A percentile compares a stretch with the other conserved stretches of the same genome.
Evolutionary conservation across 176 grass and related monocot genomes (phyloP).

Genomic region (Hyparrhenia diplandra): DNA sequence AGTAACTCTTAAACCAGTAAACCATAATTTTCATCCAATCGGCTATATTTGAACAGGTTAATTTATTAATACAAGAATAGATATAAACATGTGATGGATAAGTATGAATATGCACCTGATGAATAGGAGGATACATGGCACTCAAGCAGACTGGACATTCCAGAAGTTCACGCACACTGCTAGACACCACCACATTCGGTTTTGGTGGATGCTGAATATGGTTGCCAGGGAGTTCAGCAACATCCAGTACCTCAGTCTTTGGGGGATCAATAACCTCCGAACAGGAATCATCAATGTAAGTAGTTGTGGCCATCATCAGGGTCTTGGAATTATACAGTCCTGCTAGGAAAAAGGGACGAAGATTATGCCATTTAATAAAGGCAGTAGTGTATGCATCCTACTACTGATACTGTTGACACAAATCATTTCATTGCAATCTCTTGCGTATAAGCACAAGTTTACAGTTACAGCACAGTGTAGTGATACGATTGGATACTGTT

Average conservation of each 20-base stretch:
- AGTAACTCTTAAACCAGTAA: constrained; percentile 8
- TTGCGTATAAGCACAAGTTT: neutral
- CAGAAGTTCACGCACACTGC: constrained; percentile 72
- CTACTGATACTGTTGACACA: neutral
- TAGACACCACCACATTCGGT: constrained; percentile 76
- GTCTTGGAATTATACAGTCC: constrained; percentile 8
- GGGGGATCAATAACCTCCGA: constrained; percentile 69
- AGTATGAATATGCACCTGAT: constrained; percentile 47
- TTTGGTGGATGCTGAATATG: constrained; percentile 59
- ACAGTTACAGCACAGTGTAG: neutral
- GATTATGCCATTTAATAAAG: neutral
- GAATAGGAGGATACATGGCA: constrained; percentile 85
- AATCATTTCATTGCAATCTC: neutral
- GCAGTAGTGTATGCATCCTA: neutral
- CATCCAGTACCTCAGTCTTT: constrained; percentile 77
- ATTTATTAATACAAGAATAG: neutral
- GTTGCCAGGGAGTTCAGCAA: constrained; percentile 52
- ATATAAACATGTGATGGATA: neutral
- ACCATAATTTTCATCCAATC: neutral
- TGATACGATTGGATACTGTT: constrained; percentile 1
- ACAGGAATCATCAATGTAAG: constrained; percentile 64
- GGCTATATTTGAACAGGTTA: neutral
- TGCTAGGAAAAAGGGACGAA: constrained; percentile 10
- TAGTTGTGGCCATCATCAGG: constrained; percentile 54
- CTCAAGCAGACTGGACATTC: constrained; percentile 77